Evolutionary conservation across 352 stramenopile species (phyloP).

Genomic region (Peronospora destructor): DNA sequence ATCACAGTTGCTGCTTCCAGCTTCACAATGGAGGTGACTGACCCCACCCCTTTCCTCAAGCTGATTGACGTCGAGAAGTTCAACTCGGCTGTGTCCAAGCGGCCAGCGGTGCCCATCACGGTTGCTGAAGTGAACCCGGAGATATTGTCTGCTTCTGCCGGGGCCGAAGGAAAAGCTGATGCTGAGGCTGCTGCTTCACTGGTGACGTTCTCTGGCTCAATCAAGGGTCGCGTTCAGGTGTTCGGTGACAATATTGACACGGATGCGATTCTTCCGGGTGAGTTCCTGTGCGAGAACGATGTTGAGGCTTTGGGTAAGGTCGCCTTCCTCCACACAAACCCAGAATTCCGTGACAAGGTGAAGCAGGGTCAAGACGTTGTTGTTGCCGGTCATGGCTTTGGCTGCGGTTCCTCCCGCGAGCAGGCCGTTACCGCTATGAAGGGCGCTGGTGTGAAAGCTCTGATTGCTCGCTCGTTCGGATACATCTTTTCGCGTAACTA

Average conservation of each 20-base stretch:
- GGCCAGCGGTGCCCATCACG: constrained; percentile 31
- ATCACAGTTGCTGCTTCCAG: constrained; percentile 65
- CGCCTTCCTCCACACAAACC: constrained; percentile 79
- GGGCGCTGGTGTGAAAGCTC: constrained; percentile 64
- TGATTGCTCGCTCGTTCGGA: constrained; percentile 80
- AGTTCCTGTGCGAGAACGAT: constrained; percentile 82
- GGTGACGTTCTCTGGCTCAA: constrained; percentile 39
- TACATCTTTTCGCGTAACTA: constrained; percentile 88
- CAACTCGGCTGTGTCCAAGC: constrained; percentile 47
- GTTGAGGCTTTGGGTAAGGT: constrained; percentile 79
- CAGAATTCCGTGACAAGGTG: constrained; percentile 82
- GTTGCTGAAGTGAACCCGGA: constrained; percentile 52
- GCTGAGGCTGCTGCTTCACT: constrained; percentile 25
- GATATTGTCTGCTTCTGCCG: constrained; percentile 22
- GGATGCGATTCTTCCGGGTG: constrained; percentile 77
- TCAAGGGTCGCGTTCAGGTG: constrained; percentile 66
- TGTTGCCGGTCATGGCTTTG: constrained; percentile 73
- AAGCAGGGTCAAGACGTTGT: constrained; percentile 61
- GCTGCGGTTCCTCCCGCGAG: constrained; percentile 78
- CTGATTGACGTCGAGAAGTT: constrained; percentile 53
- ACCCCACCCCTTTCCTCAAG: constrained; percentile 47
- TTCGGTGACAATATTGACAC: constrained; percentile 89
- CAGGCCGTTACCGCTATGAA: constrained; percentile 81
- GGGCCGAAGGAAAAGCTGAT: constrained; percentile 13
- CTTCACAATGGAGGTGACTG: constrained; percentile 70